Evolutionary conservation across 345 rosid genomes (phyloP).

Genomic region (Schrenkiella parvula): DNA sequence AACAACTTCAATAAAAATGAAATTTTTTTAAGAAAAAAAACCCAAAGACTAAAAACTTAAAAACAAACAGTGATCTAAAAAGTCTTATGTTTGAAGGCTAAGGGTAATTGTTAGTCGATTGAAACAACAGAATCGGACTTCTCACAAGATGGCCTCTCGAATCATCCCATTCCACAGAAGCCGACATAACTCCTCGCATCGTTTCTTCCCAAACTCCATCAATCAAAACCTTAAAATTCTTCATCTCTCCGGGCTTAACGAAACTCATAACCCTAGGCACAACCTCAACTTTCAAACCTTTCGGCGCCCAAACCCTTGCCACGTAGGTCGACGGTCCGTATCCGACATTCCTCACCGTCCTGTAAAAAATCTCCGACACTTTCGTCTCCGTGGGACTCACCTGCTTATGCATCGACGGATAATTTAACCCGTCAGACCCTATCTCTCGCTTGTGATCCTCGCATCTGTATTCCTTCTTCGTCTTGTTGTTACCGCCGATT

Average conservation of each 20-base stretch:
- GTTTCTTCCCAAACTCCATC: conserved; percentile 37
- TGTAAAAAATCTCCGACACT: conserved; percentile 49
- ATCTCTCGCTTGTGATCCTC: conserved; percentile 39
- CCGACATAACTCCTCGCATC: conserved; percentile 38
- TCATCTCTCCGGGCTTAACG: conserved; percentile 25
- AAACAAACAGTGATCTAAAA: neutral
- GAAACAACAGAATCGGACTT: conserved; percentile 51
- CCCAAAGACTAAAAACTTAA: neutral
- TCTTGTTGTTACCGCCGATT: conserved; percentile 25
- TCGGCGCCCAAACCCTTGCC: conserved; percentile 46
- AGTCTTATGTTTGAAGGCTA: neutral
- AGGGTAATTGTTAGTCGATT: neutral
- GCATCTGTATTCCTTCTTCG: conserved; percentile 45
- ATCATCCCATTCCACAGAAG: conserved; percentile 60
- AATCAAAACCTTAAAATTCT: conserved; percentile 50
- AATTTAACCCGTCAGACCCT: conserved; percentile 79
- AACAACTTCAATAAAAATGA: too few species aligned
- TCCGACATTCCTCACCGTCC: conserved; percentile 64
- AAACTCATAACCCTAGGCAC: conserved; percentile 49
- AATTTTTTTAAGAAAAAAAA: too few species aligned
- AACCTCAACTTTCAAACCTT: conserved; percentile 46
- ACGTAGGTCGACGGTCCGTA: conserved; percentile 41
- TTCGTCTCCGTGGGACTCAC: conserved; percentile 17
- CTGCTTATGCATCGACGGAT: conserved; percentile 75
- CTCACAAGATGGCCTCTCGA: conserved; percentile 43